phyloP scores from a whole-genome alignment of 345 rosid genomes.

The Aurinia saxatilis region DNA sequence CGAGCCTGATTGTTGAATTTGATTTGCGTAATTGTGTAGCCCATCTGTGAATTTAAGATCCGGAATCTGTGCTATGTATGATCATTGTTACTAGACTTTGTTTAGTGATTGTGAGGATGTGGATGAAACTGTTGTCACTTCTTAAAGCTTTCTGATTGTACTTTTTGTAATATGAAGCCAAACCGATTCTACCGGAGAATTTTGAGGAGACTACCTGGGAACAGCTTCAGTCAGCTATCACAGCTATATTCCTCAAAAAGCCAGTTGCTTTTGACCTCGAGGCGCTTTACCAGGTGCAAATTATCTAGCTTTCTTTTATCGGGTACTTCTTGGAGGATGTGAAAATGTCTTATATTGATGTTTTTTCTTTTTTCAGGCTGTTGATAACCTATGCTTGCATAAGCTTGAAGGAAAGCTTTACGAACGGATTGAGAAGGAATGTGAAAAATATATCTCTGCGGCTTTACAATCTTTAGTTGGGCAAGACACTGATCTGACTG shows the following conservation, averaged over 20 bases:
- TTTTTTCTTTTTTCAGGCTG: constrained; percentile 52
- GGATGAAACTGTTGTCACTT: neutral
- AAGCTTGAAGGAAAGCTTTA: constrained; percentile 91
- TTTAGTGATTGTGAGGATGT: neutral
- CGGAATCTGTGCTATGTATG: neutral
- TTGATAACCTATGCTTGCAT: constrained; percentile 80
- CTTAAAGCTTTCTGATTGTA: neutral
- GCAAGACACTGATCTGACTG: constrained; percentile 88
- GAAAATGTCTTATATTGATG: neutral
- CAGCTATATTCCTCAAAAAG: constrained; percentile 84
- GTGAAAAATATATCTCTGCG: constrained; percentile 70
- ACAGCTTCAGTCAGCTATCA: constrained; percentile 81
- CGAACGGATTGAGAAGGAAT: constrained; percentile 77
- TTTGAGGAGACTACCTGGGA: constrained; percentile 95
- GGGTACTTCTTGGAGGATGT: neutral
- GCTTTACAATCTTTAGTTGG: constrained; percentile 82
- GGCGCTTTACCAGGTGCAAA: constrained; percentile 73
- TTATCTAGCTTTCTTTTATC: neutral
- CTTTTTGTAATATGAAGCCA: constrained; percentile 47
- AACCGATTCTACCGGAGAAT: constrained; percentile 72
- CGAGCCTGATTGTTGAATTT: neutral
- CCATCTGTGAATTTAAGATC: neutral
- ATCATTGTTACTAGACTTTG: neutral
- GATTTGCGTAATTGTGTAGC: neutral
- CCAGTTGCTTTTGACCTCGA: constrained; percentile 69